phyloP scores from a whole-genome alignment of 495 filamentous ascomycete genomes.

The Annulohypoxylon moriforme region DNA sequence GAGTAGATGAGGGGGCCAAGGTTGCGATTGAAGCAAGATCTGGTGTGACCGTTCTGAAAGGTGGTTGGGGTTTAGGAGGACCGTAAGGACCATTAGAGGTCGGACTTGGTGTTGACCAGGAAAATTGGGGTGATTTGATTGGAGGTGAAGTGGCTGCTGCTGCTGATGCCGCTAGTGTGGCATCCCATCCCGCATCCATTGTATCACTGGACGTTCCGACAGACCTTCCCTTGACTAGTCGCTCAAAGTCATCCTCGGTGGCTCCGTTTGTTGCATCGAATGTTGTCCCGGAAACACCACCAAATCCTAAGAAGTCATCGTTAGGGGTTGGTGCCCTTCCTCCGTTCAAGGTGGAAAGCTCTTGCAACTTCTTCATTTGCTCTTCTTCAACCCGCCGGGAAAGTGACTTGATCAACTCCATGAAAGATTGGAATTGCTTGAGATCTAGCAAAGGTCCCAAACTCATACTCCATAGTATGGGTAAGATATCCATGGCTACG shows the following conservation, averaged over 20 bases:
- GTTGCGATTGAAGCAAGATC: constrained; percentile 61
- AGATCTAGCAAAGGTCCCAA: constrained; percentile 89
- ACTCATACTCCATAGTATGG: constrained; percentile 90
- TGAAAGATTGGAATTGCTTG: constrained; percentile 87
- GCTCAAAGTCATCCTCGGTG: constrained; percentile 81
- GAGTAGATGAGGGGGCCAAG: constrained; percentile 63
- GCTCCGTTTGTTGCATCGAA: constrained; percentile 62
- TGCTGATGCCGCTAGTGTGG: constrained; percentile 43
- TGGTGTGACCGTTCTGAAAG: constrained; percentile 67
- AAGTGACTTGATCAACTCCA: constrained; percentile 84
- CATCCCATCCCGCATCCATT: constrained; percentile 60
- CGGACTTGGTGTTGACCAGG: constrained; percentile 68
- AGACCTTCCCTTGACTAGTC: constrained; percentile 78
- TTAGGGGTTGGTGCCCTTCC: constrained; percentile 48
- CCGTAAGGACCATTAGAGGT: constrained; percentile 38
- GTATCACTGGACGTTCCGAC: constrained; percentile 43
- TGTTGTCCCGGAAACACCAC: constrained; percentile 59
- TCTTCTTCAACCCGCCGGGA: constrained; percentile 85
- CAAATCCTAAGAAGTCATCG: constrained; percentile 72
- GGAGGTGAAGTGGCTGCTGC: constrained; percentile 39
- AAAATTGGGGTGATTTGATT: constrained; percentile 62
- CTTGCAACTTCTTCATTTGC: constrained; percentile 85
- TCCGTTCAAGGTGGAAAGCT: constrained; percentile 68
- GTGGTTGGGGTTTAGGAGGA: constrained; percentile 53
- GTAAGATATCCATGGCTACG: constrained; percentile 89